Percentiles rank a stretch among this genome's conserved stretches.
These are phyloP conservation scores for Xylariaceae sp. DNA, from an alignment of 2,329 filamentous ascomycete species.

Conservation along the genomic window DNA sequence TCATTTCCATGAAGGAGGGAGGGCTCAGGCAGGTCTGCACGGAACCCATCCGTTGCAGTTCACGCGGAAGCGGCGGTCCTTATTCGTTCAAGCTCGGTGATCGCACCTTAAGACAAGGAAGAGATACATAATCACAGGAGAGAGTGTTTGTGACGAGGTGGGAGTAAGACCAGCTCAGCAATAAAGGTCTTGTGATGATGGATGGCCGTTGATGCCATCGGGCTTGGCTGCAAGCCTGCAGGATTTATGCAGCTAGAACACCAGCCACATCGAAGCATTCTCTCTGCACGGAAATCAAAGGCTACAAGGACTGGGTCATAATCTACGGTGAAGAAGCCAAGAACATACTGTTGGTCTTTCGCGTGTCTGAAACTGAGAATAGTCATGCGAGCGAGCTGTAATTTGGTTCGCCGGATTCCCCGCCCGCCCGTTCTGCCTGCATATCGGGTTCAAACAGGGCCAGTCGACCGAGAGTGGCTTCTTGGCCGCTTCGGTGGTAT, in stretches of 20 bases:
- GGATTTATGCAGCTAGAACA: slow-evolving; percentile 8
- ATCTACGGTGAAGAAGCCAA: not conserved
- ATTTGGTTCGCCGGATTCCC: slow-evolving; percentile 3
- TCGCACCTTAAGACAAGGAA: not conserved
- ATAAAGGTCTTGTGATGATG: slow-evolving; percentile 18
- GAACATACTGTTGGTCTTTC: slow-evolving; percentile 3
- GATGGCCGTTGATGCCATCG: slow-evolving; percentile 9
- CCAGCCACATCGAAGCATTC: slow-evolving; percentile 18
- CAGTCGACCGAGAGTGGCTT: not conserved
- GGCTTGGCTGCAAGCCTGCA: slow-evolving; percentile 25
- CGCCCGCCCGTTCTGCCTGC: not conserved
- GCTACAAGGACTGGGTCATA: slow-evolving; percentile 9
- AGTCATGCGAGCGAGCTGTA: slow-evolving; percentile 1
- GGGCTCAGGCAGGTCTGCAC: no score
- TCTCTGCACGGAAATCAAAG: slow-evolving; percentile 8
- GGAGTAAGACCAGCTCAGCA: slow-evolving; percentile 6
- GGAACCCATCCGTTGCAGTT: slow-evolving; percentile 11
- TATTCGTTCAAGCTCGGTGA: slow-evolving; percentile 5
- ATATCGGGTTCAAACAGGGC: not conserved
- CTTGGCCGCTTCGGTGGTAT: not conserved
- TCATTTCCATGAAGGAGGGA: slow-evolving; percentile 6
- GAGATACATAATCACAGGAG: not conserved
- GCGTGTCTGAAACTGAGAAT: not conserved
- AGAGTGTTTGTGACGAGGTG: slow-evolving; percentile 2
- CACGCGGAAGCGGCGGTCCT: not conserved